Evolutionary conservation across 2,329 filamentous ascomycete genomes (phyloP), one percentile per base, ranked within the genome.

Genomic region (Microcyclospora tardicrescens): DNA sequence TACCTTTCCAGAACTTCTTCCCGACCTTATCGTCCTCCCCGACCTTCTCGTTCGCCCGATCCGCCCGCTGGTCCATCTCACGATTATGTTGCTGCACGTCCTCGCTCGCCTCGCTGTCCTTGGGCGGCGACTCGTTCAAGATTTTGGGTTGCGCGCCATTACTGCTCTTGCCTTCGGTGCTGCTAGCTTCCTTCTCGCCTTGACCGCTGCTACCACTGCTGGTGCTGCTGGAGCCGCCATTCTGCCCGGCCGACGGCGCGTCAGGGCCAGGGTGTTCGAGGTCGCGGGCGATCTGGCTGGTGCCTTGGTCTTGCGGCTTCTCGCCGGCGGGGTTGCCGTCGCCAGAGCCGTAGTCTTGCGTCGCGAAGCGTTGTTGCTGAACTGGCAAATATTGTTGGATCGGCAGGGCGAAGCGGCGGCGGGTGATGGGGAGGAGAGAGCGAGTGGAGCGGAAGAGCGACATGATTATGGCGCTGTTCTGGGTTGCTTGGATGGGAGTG

Each of bases 201-300:
- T 32, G 19, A 24, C 19, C 8, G 8, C 19, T 38, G 38, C 33
- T 36, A 34, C 8, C 31, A 31, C 37, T 39, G 32, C n/a, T 42
- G 10, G 35, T 43, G 16, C 56, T 56, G 28, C 42, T 51, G 4
- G 58, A 49, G 35, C 50, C 54, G 40, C 51, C 46, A 11, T 39
- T 28, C 40, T 61, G 47, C n/a, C 58, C 63, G 5, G 56, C 60
- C 41, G 63, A 61, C 3, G 64, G 63, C 9, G 64, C 55, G 41
- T 62, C 51, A 5, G 65, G 63, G 5, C 65, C 65, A 2, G 65
- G 64, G 42, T 68, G 65, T 52, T 68, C 65, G 24, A 61, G 45
- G 43, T 61, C 14, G 12, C 30, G 12, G 10, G 30, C 12, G 12
- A 32, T n/a, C 10, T 32, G 30, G 6, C 12, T 15, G 14, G 14